Evolutionary conservation across 2,329 filamentous ascomycete genomes (phyloP).

Genomic region (Hymenoscyphus infarciens): DNA sequence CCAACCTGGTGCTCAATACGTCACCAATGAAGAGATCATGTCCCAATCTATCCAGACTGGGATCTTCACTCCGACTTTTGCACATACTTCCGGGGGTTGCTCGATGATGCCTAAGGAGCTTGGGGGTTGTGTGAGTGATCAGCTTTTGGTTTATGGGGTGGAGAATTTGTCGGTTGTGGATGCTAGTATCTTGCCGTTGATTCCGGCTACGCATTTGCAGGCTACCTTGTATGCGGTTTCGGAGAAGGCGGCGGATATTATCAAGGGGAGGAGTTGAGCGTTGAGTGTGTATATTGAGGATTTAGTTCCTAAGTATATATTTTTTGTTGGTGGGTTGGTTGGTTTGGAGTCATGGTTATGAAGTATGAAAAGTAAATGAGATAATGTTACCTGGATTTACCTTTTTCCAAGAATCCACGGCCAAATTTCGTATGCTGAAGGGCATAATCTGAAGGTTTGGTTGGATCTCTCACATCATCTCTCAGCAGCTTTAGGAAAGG

Average conservation of each 20-base stretch:
- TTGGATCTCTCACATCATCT: no score
- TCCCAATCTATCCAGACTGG: neutral
- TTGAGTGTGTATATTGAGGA: neutral
- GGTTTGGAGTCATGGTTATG: no score
- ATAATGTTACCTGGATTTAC: no score
- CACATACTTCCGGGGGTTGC: conserved; percentile 5
- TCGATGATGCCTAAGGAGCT: conserved; percentile 13
- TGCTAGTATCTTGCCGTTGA: conserved; percentile 15
- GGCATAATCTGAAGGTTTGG: no score
- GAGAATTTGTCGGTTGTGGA: conserved; percentile 12
- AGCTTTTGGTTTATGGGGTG: conserved; percentile 10
- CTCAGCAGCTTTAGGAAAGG: no score
- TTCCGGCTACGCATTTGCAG: conserved; percentile 16
- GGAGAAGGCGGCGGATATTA: conserved; percentile 11
- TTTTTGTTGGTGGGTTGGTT: no score
- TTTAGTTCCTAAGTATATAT: no score
- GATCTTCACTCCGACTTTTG: conserved; percentile 6
- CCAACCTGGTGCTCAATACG: conserved; percentile 7
- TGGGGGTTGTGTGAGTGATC: conserved; percentile 8
- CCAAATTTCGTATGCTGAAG: no score
- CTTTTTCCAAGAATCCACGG: no score
- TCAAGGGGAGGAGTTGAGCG: conserved; percentile 2
- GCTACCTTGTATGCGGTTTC: conserved; percentile 12
- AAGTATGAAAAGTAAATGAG: no score
- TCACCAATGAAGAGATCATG: conserved; percentile 11